Evolutionary conservation across 257 asterid species (phyloP), one percentile per base, ranked within the genome.

Genomic region (Coffea canephora): DNA sequence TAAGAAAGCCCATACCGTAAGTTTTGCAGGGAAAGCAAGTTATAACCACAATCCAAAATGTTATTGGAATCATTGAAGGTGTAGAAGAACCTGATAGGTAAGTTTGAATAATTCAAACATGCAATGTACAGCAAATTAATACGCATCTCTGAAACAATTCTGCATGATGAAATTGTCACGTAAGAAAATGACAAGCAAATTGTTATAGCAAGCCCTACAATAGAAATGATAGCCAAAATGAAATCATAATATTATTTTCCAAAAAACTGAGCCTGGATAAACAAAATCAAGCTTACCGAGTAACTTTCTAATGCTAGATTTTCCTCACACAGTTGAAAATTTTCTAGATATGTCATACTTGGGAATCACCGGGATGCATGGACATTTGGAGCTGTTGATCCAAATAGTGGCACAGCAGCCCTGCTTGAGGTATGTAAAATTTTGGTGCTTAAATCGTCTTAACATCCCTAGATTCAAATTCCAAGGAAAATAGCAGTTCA

Each of bases 281-380:
- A 74, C 78, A 34, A 43, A 16, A 41, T 41, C 15, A 39, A 75
- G 46, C 36, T 11, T 48, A 45, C 16, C 62, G 66, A 41, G 4
- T 69, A 64, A 46, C 6, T 68, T 48, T 12, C 59, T 6, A 73
- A 31, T 64, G 48, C 41, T 41, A 81, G 39, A 65, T 70, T 68
- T 45, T 61, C 25, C 76, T 81, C 39, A 76, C 83, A 80, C 6
- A 71, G 64, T 76, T 77, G 82, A 55, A 74, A 78, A 48, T 83
- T 41, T 23, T 80, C 61, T 78, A 92, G 96, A 80, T 91, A 43
- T 84, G 94, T 94, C 78, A 91, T 92, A 85, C 84, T 94, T 82
- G 98, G 97, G 25, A 94, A 94, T 85, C 98, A 94, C 86, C 91
- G 97, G 55, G 97, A 94, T 79, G 98, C 98, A 41, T 94, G 98